Conservation (phyloP, 2,329 filamentous ascomycete genomes). For the Botrytis byssoidea region DNA sequence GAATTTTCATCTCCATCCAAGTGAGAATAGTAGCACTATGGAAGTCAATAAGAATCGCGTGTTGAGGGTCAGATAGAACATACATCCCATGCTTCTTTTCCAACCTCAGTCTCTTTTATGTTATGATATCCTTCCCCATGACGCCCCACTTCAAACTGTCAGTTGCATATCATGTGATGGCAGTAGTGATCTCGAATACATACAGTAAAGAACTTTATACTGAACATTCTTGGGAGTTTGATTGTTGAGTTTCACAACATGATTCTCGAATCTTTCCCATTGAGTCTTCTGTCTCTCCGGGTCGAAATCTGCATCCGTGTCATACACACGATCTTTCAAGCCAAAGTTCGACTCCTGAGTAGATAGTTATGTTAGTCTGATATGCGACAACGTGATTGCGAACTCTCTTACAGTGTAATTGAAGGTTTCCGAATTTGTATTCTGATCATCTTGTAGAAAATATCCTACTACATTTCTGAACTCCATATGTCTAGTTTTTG, state of each 20-base stretch:
- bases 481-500: slow-evolving; percentile 36
- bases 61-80: slow-evolving; percentile 32
- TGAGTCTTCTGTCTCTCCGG: slow-evolving; percentile 48
- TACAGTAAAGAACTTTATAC: slow-evolving; percentile 64
- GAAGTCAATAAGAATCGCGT: slow-evolving; percentile 5
- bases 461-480: slow-evolving; percentile 61
- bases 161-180: slow-evolving; percentile 21
- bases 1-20: slow-evolving; percentile 61
- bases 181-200: not conserved
- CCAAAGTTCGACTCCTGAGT: slow-evolving; percentile 63
- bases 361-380: not conserved
- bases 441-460: slow-evolving; percentile 62
- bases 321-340: slow-evolving; percentile 58
- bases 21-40: slow-evolving; percentile 63
- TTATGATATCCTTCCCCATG: slow-evolving; percentile 69
- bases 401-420: slow-evolving; percentile 62
- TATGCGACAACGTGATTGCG: slow-evolving; percentile 51
- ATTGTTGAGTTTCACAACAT: slow-evolving; percentile 56
- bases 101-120: slow-evolving; percentile 63
- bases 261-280: slow-evolving; percentile 63
- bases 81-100: slow-evolving; percentile 68
- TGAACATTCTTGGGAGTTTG: slow-evolving; percentile 44
- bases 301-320: slow-evolving; percentile 50
- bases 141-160: slow-evolving; percentile 50
- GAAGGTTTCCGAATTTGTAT: slow-evolving; percentile 56